phyloP scores from a whole-genome alignment of 2,329 filamentous ascomycete species.

The Talaromyces sp. region DNA sequence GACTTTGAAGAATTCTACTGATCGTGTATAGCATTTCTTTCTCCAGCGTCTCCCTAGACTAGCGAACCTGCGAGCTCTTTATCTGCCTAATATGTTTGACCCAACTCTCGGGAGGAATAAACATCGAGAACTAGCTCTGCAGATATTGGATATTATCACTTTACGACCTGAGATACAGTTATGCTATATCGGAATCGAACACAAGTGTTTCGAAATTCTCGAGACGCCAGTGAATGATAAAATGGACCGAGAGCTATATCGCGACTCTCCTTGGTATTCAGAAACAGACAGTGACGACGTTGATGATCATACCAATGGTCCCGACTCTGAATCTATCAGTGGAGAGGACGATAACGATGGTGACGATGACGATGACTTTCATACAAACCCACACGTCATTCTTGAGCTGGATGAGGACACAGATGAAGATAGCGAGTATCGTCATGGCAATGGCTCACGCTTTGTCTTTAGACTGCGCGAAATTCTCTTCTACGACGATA shows the following conservation, averaged over 20 bases:
- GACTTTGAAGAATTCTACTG: slow-evolving; percentile 6
- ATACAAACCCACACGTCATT: slow-evolving; percentile 20
- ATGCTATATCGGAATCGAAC: slow-evolving; percentile 72
- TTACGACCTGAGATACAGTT: slow-evolving; percentile 72
- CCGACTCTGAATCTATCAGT: slow-evolving; percentile 27
- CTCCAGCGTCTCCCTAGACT: slow-evolving; percentile 70
- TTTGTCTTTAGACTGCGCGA: slow-evolving; percentile 64
- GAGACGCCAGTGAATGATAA: slow-evolving; percentile 52
- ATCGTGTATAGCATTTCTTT: slow-evolving; percentile 63
- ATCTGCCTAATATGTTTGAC: slow-evolving; percentile 66
- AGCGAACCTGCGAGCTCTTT: slow-evolving; percentile 66
- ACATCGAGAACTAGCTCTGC: slow-evolving; percentile 67
- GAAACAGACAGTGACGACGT: slow-evolving; percentile 34
- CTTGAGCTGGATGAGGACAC: slow-evolving; percentile 34
- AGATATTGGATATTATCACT: slow-evolving; percentile 74
- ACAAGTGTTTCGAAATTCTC: slow-evolving; percentile 78
- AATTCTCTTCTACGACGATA: slow-evolving; percentile 82
- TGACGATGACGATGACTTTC: slow-evolving; percentile 46
- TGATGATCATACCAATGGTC: slow-evolving; percentile 33
- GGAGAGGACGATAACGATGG: slow-evolving; percentile 48
- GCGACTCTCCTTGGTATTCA: slow-evolving; percentile 19
- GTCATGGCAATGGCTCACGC: slow-evolving; percentile 43
- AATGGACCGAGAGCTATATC: slow-evolving; percentile 18
- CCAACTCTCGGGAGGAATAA: slow-evolving; percentile 54
- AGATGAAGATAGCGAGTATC: slow-evolving; percentile 49